Conservation (phyloP, 176 grass and related monocot genomes). For the Hsuehochloa calcarea region DNA sequence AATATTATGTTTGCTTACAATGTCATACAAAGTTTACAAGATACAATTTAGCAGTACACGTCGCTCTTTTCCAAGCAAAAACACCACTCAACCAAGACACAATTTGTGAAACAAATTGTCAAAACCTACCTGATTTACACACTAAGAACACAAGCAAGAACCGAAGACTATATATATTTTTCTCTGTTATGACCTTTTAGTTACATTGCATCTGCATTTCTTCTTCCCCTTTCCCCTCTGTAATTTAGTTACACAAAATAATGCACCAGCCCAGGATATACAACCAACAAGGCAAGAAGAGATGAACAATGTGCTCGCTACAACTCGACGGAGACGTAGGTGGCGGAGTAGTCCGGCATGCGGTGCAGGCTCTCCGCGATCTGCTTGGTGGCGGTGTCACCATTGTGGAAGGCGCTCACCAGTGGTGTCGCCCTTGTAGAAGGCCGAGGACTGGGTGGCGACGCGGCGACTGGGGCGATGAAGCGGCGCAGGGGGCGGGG, state of each 20-base stretch:
- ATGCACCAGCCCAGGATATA: background rate
- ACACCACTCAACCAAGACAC: too few species aligned
- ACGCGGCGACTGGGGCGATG: too few species aligned
- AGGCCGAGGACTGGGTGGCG: too few species aligned
- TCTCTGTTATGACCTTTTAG: constrained; percentile 15
- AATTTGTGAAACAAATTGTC: background rate
- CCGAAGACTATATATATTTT: background rate
- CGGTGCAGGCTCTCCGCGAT: constrained; percentile 70
- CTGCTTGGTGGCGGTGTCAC: constrained; percentile 59
- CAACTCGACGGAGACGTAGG: constrained; percentile 48
- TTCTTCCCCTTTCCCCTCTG: background rate
- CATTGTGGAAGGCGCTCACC: constrained; percentile 71
- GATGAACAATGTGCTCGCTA: background rate
- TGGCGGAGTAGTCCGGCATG: constrained; percentile 58
- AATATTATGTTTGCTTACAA: too few species aligned
- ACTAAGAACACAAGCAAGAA: background rate
- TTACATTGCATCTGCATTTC: background rate
- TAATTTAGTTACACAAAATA: constrained; percentile 40
- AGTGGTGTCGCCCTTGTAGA: background rate
- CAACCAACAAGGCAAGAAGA: background rate
- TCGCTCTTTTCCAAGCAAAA: too few species aligned
- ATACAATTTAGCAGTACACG: background rate
- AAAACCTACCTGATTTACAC: background rate
- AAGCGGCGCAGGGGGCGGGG: too few species aligned
- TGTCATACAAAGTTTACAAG: too few species aligned